These are phyloP conservation scores for Fusarium napiforme DNA, from an alignment of 2,329 filamentous ascomycete genomes.

Conservation along the genomic window DNA sequence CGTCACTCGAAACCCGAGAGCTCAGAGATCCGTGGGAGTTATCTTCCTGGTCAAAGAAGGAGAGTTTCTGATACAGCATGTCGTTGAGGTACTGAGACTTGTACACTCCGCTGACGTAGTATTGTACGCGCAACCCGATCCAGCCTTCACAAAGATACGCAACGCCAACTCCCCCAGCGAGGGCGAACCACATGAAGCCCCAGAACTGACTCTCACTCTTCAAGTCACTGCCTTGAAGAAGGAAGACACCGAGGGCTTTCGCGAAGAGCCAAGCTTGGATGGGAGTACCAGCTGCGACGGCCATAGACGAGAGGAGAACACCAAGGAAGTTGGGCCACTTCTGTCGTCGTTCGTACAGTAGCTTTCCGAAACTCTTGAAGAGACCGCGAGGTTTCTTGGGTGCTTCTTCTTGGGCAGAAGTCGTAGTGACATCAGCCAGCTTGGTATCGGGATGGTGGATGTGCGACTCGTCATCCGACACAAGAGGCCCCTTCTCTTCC, in stretches of 20 bases:
- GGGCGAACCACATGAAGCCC: conserved; percentile 48
- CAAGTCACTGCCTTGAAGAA: conserved; percentile 45
- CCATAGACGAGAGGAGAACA: conserved; percentile 42
- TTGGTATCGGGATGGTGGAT: not conserved
- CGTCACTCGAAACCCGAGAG: conserved; percentile 44
- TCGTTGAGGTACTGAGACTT: conserved; percentile 45
- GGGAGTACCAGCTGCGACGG: conserved; percentile 42
- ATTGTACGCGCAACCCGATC: conserved; percentile 23
- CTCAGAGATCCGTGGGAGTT: conserved; percentile 46
- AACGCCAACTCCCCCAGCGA: conserved; percentile 45
- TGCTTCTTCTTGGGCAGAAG: not conserved
- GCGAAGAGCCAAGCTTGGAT: conserved; percentile 48
- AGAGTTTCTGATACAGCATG: conserved; percentile 45
- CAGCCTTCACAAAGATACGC: conserved; percentile 44
- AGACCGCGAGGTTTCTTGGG: not conserved
- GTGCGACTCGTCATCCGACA: not conserved
- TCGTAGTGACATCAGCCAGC: accelerated
- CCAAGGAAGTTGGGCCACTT: conserved; percentile 43
- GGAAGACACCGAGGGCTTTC: conserved; percentile 43
- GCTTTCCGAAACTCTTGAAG: conserved; percentile 24
- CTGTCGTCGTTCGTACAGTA: conserved; percentile 34
- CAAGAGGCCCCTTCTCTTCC: not conserved
- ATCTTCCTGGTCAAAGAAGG: conserved; percentile 46
- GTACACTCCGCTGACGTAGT: conserved; percentile 37
- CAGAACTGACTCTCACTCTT: conserved; percentile 40